Evolutionary conservation across 164 flowering plant species (phyloP).

Genomic region (Aristolochia californica): DNA sequence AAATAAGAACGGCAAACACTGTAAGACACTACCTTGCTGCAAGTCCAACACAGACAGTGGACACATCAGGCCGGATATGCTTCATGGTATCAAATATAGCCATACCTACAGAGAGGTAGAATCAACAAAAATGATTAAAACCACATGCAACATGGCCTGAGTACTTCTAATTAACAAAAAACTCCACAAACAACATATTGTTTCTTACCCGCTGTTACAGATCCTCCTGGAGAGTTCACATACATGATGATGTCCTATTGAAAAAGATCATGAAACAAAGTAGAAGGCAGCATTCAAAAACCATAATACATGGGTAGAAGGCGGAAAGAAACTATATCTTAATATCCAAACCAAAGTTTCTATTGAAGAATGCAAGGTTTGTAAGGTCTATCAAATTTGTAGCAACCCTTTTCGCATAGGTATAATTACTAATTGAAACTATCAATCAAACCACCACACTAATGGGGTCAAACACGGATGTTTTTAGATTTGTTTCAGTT

Average conservation of each 20-base stretch:
- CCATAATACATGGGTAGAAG: background rate
- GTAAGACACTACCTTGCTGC: conserved; percentile 79
- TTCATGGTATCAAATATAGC: conserved; percentile 92
- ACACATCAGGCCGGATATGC: conserved; percentile 90
- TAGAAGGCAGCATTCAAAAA: background rate
- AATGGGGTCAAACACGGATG: too few relatives aligned
- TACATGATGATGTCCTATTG: conserved; percentile 93
- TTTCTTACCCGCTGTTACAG: conserved; percentile 89
- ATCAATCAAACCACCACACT: too few relatives aligned
- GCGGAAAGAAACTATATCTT: background rate
- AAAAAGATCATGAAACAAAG: conserved; percentile 3
- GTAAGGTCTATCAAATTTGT: too few relatives aligned
- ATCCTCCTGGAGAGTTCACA: conserved; percentile 97
- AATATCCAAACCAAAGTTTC: too few relatives aligned
- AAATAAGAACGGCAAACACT: background rate
- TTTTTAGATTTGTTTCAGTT: too few relatives aligned
- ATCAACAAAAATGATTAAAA: background rate
- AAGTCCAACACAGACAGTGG: conserved; percentile 94
- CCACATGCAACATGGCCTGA: too few relatives aligned
- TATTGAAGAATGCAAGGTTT: too few relatives aligned
- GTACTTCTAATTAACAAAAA: background rate
- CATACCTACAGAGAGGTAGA: conserved; percentile 46
- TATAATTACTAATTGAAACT: background rate
- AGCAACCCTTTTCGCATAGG: background rate
- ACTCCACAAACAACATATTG: background rate